Evolutionary conservation across 768 basidiomycete species (phyloP).

Genomic region (Rhodosporidiobolus sp.): DNA sequence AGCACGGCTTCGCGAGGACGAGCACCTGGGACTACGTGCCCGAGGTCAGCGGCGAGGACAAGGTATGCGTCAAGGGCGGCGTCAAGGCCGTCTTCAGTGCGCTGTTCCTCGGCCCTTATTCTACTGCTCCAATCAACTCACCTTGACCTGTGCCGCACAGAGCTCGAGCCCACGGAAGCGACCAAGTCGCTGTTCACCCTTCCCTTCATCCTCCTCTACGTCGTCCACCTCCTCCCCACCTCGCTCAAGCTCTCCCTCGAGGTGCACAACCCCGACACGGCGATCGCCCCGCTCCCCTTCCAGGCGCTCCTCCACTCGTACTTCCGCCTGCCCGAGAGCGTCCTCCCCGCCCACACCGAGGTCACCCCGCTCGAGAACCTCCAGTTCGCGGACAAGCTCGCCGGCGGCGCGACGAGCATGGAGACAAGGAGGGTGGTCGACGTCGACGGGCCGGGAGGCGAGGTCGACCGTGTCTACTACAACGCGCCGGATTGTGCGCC

Average conservation of each 20-base stretch:
- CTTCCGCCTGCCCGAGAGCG: slow-evolving; percentile 54
- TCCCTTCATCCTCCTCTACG: slow-evolving; percentile 71
- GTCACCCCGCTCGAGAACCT: slow-evolving; percentile 62
- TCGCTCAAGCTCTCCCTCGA: slow-evolving; percentile 65
- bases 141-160: slow-evolving; percentile 45
- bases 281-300: slow-evolving; percentile 56
- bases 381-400: slow-evolving; percentile 70
- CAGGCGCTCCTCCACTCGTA: slow-evolving; percentile 94
- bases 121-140: neutral
- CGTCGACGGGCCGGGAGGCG: slow-evolving; percentile 52
- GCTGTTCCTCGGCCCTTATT: slow-evolving; percentile 44
- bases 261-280: slow-evolving; percentile 17
- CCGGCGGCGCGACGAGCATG: slow-evolving; percentile 55
- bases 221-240: slow-evolving; percentile 71
- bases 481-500: slow-evolving; percentile 31
- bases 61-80: slow-evolving; percentile 67
- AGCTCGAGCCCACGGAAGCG: slow-evolving; percentile 61
- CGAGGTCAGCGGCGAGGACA: slow-evolving; percentile 57
- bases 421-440: slow-evolving; percentile 56
- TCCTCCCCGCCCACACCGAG: slow-evolving; percentile 60
- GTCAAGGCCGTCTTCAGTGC: slow-evolving; percentile 63
- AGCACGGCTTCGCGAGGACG: slow-evolving; percentile 90
- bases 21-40: slow-evolving; percentile 63
- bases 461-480: slow-evolving; percentile 43
- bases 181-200: slow-evolving; percentile 62